Evolutionary conservation across 2,329 filamentous ascomycete genomes (phyloP), one percentile per base, ranked within the genome.

Genomic region (Dactylellina haptotyla): DNA sequence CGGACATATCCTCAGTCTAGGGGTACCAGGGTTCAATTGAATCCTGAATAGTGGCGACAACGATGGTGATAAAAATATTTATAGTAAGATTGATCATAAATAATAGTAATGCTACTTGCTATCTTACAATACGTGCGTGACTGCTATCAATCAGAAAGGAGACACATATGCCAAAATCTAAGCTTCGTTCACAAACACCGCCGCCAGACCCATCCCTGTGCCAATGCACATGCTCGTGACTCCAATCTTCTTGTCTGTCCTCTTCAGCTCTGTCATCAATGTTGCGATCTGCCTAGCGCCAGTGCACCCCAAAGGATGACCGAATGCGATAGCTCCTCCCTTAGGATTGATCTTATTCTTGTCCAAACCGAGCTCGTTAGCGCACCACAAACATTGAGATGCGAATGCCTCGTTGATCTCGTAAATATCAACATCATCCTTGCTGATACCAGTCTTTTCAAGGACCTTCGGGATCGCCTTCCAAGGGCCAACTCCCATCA

Each of bases 321-420:
- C 93, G 80, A 97, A 97, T 9, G 94, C 94, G 81, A 97, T 97
- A 32, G 93, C 93, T 75, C 94, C 94, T 76, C 94, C 95, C 86
- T 97, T 97, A 78, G 94, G 94, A 84, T 98, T 98, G 80, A 99
- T 88, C 87, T 97, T 98, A 76, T 91, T 89, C 74, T 85, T 80
- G 59, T 92, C 90, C 26, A 99, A 83, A 46, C 89, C 90, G 20
- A 99, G 87, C 84, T 97, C 89, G 79, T 95, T 91, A 75, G 91
- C 88, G 82, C 93, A 97, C 90, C 91, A 98, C 77, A 98, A 82
- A 82, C 92, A 97, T 86, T 98, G 94, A 76, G 88, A 91, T 30
- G 95, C 95, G 81, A 99, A 99, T 0, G 95, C 95, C 87, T 99
- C 95, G 85, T 99, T 99, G 86, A 99, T 97, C 87, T 99, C 95